These are phyloP conservation scores for Fusarium illudens DNA, from an alignment of 2,329 filamentous ascomycete genomes.

Conservation along the genomic window DNA sequence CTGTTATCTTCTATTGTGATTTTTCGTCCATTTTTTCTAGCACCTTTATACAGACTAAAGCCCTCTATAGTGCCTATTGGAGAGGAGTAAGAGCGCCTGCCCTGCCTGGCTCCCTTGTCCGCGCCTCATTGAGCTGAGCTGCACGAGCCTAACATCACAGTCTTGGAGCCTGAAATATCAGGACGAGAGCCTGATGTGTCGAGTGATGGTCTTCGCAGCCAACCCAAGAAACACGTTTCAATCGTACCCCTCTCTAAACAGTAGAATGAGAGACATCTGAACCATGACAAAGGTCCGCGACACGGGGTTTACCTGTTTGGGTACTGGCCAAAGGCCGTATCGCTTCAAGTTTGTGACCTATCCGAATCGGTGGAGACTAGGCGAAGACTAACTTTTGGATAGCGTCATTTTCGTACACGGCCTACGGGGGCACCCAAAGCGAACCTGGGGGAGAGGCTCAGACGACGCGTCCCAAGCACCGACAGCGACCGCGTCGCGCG, in stretches of 20 bases:
- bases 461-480: neutral
- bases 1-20: no score
- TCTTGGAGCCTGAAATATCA: neutral
- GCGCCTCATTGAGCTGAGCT: neutral
- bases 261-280: neutral
- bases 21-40: no score
- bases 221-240: neutral
- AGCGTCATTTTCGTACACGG: slow-evolving; percentile 50
- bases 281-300: neutral
- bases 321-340: neutral
- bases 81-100: no score
- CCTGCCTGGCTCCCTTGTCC: no score
- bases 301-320: neutral
- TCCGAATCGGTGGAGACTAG: neutral
- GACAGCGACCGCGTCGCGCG: neutral
- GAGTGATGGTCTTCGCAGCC: neutral
- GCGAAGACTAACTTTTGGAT: neutral
- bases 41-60: no score
- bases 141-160: neutral
- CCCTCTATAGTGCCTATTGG: no score
- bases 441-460: slow-evolving; percentile 44
- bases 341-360: neutral
- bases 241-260: neutral
- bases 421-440: slow-evolving; percentile 45
- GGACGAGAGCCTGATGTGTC: neutral